Conservation (phyloP, 2,329 filamentous ascomycete species). For the Fusarium praegraminearum region DNA sequence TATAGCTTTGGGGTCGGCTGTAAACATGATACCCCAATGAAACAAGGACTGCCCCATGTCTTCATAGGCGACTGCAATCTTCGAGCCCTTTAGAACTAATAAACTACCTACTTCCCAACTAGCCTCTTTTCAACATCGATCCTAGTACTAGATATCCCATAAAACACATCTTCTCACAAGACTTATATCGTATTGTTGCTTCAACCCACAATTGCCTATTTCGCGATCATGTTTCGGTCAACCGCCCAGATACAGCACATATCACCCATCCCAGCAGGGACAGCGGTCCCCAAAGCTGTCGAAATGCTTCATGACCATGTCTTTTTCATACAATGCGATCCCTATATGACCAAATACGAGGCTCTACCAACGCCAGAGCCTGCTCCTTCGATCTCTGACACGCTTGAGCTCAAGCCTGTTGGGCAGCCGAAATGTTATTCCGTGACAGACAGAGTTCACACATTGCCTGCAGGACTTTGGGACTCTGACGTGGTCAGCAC, state of each 20-base stretch:
- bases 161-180: neutral
- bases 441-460: conserved; percentile 63
- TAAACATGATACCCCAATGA: neutral
- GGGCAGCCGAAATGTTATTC: conserved; percentile 57
- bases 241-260: conserved; percentile 58
- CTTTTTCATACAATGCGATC: conserved; percentile 65
- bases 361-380: conserved; percentile 46
- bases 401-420: conserved; percentile 42
- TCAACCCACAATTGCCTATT: neutral
- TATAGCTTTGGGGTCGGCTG: neutral
- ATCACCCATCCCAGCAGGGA: conserved; percentile 57
- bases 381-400: conserved; percentile 45
- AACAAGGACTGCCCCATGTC: conserved; percentile 6
- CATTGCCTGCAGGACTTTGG: conserved; percentile 67
- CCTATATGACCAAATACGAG: conserved; percentile 61
- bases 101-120: neutral
- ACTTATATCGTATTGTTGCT: neutral
- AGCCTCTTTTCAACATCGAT: neutral
- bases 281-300: conserved; percentile 54
- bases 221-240: conserved; percentile 57
- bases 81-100: neutral
- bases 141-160: neutral
- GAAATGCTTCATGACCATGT: conserved; percentile 63
- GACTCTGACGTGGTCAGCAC: conserved; percentile 65
- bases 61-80: neutral